These are phyloP conservation scores for Spergularia marina DNA, from an alignment of 148 eudicot genomes.

Conservation along the genomic window DNA sequence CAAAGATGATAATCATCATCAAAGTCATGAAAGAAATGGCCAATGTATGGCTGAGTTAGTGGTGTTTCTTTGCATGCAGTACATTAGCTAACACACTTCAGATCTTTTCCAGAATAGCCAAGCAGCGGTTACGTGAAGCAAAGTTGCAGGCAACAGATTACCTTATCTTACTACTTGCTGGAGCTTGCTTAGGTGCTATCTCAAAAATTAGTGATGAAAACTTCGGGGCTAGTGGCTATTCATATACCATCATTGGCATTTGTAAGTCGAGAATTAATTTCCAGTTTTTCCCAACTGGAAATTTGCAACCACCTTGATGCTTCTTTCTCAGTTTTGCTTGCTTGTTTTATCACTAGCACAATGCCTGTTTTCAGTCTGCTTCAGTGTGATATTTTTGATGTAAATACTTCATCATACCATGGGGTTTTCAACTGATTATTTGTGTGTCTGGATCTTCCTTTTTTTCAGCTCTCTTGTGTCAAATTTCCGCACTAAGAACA, in stretches of 20 bases:
- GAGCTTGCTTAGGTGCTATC: conserved; percentile 55
- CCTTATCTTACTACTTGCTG: conserved; percentile 52
- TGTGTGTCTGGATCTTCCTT: neutral
- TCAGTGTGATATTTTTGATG: neutral
- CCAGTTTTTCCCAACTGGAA: neutral
- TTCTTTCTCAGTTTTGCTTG: neutral
- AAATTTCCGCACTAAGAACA: conserved; percentile 84
- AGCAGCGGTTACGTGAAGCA: conserved; percentile 55
- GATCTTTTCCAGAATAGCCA: conserved; percentile 39
- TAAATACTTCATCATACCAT: neutral
- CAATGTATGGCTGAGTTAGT: neutral
- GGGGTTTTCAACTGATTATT: neutral
- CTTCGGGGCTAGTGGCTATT: conserved; percentile 51
- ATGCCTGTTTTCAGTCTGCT: neutral
- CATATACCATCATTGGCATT: conserved; percentile 52
- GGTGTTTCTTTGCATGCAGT: neutral
- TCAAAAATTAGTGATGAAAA: conserved; percentile 41
- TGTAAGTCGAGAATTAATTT: conserved; percentile 38
- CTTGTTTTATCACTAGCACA: neutral
- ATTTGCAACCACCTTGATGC: neutral
- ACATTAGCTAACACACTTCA: neutral
- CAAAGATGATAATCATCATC: neutral
- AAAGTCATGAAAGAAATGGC: neutral
- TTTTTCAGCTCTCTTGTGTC: conserved; percentile 87
- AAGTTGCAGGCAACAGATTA: conserved; percentile 56